Evolutionary conservation across 83 land plant genomes (phyloP).

Genomic region (Picea abies): DNA sequence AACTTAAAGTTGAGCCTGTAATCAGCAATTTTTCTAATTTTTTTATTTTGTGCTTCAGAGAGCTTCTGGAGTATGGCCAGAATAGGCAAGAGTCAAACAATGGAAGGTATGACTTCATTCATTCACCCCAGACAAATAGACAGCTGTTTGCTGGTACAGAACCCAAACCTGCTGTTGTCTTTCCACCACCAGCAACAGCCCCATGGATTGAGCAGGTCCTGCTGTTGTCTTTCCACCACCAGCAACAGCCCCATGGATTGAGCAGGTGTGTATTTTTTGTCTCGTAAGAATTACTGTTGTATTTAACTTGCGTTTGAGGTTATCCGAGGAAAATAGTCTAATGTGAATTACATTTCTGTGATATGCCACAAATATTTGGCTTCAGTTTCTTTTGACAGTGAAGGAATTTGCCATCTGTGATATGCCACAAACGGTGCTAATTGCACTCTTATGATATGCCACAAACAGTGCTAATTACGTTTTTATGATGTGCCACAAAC

Average conservation of each 20-base stretch:
- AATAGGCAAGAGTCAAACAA: constrained; percentile 49
- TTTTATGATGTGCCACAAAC: constrained; percentile 36
- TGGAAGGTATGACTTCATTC: constrained; percentile 18
- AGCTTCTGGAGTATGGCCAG: constrained; percentile 56
- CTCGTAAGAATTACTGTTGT: not conserved
- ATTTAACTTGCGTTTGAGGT: not conserved
- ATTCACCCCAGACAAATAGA: constrained; percentile 21
- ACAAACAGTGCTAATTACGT: no score
- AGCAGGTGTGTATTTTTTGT: constrained; percentile 50
- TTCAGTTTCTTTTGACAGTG: constrained; percentile 67
- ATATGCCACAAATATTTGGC: constrained; percentile 58
- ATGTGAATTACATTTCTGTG: not conserved
- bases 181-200: no score
- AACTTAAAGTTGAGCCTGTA: not conserved
- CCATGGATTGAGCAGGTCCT: no score
- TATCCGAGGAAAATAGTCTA: not conserved
- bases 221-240: constrained; percentile 66
- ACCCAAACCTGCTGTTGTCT: no score
- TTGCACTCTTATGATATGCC: not conserved
- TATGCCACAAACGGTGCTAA: no score
- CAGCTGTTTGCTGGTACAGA: constrained; percentile 75
- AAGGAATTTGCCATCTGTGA: constrained; percentile 66
- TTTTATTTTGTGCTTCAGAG: constrained; percentile 23
- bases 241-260: constrained; percentile 67
- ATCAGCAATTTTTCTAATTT: not conserved